phyloP scores from a whole-genome alignment of 352 stramenopile genomes.

The Phytophthora sansomeana region DNA sequence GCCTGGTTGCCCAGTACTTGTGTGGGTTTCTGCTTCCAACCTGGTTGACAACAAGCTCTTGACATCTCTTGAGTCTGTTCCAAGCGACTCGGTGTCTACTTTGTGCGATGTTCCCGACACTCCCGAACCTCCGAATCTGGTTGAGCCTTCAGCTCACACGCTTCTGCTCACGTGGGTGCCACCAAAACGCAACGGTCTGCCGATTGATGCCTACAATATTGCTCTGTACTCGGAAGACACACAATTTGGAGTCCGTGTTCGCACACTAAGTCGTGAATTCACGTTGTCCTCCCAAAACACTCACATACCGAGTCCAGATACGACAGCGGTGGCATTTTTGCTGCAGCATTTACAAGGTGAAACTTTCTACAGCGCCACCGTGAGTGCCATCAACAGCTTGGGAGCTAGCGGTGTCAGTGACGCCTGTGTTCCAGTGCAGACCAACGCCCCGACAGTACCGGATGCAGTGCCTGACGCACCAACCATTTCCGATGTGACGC shows the following conservation, averaged over 20 bases:
- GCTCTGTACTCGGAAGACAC: constrained; percentile 60
- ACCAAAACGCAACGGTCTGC: constrained; percentile 61
- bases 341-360: constrained; percentile 49
- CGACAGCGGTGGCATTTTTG: constrained; percentile 10
- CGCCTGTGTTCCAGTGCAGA: constrained; percentile 47
- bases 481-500: constrained; percentile 45
- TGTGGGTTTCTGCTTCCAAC: constrained; percentile 70
- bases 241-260: constrained; percentile 64
- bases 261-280: constrained; percentile 51
- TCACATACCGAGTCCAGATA: constrained; percentile 5
- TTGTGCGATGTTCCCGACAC: constrained; percentile 61
- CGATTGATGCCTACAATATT: constrained; percentile 57
- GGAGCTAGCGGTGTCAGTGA: constrained; percentile 50
- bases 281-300: constrained; percentile 33
- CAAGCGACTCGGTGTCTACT: constrained; percentile 44
- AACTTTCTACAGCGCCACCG: constrained; percentile 55
- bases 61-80: constrained; percentile 52
- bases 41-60: constrained; percentile 65
- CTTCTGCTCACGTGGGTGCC: constrained; percentile 45
- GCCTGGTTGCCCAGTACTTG: constrained; percentile 46
- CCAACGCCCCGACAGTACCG: constrained; percentile 46
- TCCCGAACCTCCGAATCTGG: constrained; percentile 34
- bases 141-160: constrained; percentile 46
- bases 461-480: constrained; percentile 43
- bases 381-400: constrained; percentile 58